Evolutionary conservation across 1,284 basidiomycete genomes (phyloP).

Genomic region (Boletus hoseneyae): DNA sequence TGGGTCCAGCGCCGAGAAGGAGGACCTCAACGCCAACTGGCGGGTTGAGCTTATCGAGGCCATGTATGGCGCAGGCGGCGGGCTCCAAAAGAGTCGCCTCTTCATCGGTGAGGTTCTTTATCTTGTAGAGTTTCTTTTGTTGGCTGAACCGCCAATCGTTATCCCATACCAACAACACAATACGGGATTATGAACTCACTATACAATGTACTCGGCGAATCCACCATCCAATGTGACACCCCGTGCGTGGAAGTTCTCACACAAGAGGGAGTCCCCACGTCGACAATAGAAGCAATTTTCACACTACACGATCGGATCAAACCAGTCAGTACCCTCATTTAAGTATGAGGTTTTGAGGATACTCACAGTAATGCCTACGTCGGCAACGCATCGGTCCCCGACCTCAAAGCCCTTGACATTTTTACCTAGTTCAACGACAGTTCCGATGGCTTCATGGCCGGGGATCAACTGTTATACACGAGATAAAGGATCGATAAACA

Average conservation of each 20-base stretch:
- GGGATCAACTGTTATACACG: constrained; percentile 60
- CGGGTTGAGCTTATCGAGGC: constrained; percentile 78
- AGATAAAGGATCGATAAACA: constrained; percentile 14
- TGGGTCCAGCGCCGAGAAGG: constrained; percentile 76
- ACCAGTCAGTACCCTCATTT: constrained; percentile 3
- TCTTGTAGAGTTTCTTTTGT: constrained; percentile 76
- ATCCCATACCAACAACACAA: neutral
- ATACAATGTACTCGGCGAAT: constrained; percentile 83
- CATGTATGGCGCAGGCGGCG: constrained; percentile 85
- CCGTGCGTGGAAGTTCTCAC: constrained; percentile 74
- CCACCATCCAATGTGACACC: constrained; percentile 79
- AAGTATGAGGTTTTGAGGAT: neutral
- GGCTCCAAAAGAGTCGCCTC: constrained; percentile 88
- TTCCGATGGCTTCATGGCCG: constrained; percentile 79
- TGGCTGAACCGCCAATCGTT: constrained; percentile 35
- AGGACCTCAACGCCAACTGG: constrained; percentile 77
- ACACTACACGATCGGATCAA: constrained; percentile 47
- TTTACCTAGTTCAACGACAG: constrained; percentile 64
- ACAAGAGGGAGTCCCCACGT: constrained; percentile 67
- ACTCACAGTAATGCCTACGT: constrained; percentile 58
- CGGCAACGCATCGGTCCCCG: constrained; percentile 80
- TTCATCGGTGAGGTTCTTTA: constrained; percentile 82
- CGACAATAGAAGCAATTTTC: constrained; percentile 82
- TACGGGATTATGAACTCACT: constrained; percentile 44
- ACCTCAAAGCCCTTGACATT: constrained; percentile 64